Evolutionary conservation across 2,329 filamentous ascomycete species (phyloP).

Genomic region (Capronia epimyces): DNA sequence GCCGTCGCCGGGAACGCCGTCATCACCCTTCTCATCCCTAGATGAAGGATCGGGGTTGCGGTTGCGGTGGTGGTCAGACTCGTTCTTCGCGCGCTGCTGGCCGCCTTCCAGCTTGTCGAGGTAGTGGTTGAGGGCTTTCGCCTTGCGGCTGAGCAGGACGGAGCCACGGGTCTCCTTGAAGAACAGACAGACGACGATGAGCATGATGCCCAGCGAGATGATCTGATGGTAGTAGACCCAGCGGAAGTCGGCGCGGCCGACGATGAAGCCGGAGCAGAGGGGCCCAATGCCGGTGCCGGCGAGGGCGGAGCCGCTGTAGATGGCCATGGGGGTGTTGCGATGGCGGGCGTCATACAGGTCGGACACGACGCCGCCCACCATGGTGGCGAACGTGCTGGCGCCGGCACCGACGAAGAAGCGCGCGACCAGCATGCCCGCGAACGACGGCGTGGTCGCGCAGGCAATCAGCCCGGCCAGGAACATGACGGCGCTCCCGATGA

Average conservation of each 20-base stretch:
- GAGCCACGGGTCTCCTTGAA: constrained; percentile 79
- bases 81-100: background rate
- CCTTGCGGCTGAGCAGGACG: constrained; percentile 72
- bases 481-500: constrained; percentile 65
- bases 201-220: constrained; percentile 60
- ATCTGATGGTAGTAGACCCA: constrained; percentile 88
- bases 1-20: background rate
- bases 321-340: constrained; percentile 81
- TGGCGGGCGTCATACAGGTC: constrained; percentile 76
- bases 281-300: constrained; percentile 76
- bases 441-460: constrained; percentile 64
- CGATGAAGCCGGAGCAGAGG: constrained; percentile 64
- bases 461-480: constrained; percentile 62
- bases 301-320: constrained; percentile 75
- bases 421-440: constrained; percentile 64
- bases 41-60: background rate
- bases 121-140: constrained; percentile 67
- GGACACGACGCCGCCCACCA: constrained; percentile 86
- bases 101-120: constrained; percentile 57
- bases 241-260: constrained; percentile 64
- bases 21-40: background rate
- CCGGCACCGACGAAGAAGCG: constrained; percentile 75
- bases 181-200: constrained; percentile 59
- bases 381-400: constrained; percentile 67
- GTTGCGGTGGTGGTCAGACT: background rate